Evolutionary conservation across 208 protist species (phyloP).

Genomic region (Trypanosomatidae sp.): DNA sequence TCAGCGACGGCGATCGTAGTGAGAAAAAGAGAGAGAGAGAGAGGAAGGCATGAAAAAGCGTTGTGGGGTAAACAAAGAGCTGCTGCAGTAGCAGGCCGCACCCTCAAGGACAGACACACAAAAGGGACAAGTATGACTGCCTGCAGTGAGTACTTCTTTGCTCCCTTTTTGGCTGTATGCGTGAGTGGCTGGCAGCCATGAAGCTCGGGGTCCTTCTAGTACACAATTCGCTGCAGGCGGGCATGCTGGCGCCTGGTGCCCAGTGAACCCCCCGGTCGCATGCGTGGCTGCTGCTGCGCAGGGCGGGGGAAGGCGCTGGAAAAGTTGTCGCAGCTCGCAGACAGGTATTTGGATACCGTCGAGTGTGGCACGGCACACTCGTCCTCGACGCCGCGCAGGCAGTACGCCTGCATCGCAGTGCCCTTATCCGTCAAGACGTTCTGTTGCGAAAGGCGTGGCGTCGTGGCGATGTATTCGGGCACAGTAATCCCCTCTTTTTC

Average conservation of each 20-base stretch:
- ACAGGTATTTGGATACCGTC: conserved; percentile 9
- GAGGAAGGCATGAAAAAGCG: not conserved
- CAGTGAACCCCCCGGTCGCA: conserved; percentile 4
- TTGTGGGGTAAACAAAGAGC: not conserved
- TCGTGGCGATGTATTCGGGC: conserved; percentile 72
- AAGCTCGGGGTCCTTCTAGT: not conserved
- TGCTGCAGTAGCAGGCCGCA: not conserved
- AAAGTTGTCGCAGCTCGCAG: not conserved
- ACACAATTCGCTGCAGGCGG: conserved; percentile 5
- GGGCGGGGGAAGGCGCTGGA: not conserved
- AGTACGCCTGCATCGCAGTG: conserved; percentile 68
- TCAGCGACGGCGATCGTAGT: not conserved
- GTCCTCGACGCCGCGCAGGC: conserved; percentile 40
- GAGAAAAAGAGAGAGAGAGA: not conserved
- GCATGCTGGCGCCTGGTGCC: conserved; percentile 4
- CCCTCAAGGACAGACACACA: conserved; percentile 2
- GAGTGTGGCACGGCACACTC: conserved; percentile 2
- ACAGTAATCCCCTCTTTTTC: conserved; percentile 46
- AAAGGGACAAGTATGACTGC: not conserved
- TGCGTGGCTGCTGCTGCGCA: not conserved
- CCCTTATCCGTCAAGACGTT: conserved; percentile 71
- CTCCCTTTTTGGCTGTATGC: not conserved
- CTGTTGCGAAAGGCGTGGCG: conserved; percentile 31
- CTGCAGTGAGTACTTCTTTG: too few relatives aligned
- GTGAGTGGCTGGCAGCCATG: not conserved